Evolutionary conservation across 2,329 filamentous ascomycete species (phyloP), one percentile per base, ranked within the genome.

Genomic region (Cladosporium velox): DNA sequence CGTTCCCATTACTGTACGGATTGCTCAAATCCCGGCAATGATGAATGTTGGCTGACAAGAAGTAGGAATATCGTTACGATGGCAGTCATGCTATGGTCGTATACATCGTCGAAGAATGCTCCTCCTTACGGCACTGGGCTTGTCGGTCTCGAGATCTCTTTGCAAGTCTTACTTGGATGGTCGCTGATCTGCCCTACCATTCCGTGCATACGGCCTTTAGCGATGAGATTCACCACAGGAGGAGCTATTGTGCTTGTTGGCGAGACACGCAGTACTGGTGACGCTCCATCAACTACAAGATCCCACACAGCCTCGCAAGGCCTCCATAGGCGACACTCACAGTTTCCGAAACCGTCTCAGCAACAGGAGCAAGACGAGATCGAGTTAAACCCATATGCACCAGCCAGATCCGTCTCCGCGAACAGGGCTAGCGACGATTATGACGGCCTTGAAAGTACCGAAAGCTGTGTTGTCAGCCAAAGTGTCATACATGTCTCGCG

Each of bases 91-190:
- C 41, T 47, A 47, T 47, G 41, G 41, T 47, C n/a, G 10, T 47
- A 47, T 21, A 47, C 7, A 21, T 47, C 41, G 3, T 47, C 41
- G n/a, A 21, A 10, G 41, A 47, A 47, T 21, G n/a, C 41, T 4
- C 21, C 41, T 47, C 8, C 41, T 21, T 47, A 47, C 41, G 41
- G 41, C 3, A 47, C 41, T 4, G 49, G 49, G 12, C 49, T 54
- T 11, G 49, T 54, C 14, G 49, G 26, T 24, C 24, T 18, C 15
- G 49, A 54, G 24, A 54, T 30, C 15, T 54, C 24, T 18, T 30
- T 54, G 49, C 49, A 54, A 14, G 28, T 54, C 12, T 54, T 54
- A 24, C 49, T 54, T n/a, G 49, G 24, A 54, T 54, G 49, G 49
- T 54, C 49, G 14, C 49, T 54, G 4, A 54, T 54, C 12, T 54